Percentiles rank a stretch among this genome's conserved stretches.
phyloP scores from a whole-genome alignment of 106 monocot species.

The Dioscorea dumetorum region DNA sequence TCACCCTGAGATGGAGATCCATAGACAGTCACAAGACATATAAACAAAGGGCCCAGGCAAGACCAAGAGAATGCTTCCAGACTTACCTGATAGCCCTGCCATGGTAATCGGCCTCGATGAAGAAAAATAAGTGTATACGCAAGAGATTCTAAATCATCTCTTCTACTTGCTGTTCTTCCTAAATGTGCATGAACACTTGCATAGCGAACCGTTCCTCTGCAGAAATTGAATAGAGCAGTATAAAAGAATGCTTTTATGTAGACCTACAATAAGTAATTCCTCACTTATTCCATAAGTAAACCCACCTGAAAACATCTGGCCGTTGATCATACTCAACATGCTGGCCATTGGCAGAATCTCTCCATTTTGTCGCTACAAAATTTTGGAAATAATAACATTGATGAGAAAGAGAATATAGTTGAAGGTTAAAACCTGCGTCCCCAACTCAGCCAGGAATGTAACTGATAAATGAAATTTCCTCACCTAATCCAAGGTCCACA shows the following conservation, averaged over 20 bases:
- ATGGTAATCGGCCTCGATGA: conserved; percentile 69
- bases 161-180: conserved; percentile 83
- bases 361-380: conserved; percentile 75
- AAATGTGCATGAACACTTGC: conserved; percentile 92
- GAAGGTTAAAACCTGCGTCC: background rate
- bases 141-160: conserved; percentile 93
- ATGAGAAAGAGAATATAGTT: background rate
- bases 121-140: conserved; percentile 88
- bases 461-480: background rate
- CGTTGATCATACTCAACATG: conserved; percentile 90
- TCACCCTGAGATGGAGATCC: conserved; percentile 42
- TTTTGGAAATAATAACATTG: background rate
- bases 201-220: conserved; percentile 83
- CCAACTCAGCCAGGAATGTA: background rate
- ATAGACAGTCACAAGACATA: background rate
- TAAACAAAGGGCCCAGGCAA: background rate
- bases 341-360: conserved; percentile 38
- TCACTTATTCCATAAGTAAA: conserved; percentile 1
- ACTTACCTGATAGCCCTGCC: conserved; percentile 91
- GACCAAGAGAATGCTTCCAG: background rate
- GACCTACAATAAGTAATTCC: background rate
- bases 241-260: background rate
- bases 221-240: background rate
- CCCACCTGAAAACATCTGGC: conserved; percentile 74
- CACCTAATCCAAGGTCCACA: conserved; percentile 37